Base-by-base conservation (phyloP, 164 flowering plant genomes). In the Stephania japonica region DNA sequence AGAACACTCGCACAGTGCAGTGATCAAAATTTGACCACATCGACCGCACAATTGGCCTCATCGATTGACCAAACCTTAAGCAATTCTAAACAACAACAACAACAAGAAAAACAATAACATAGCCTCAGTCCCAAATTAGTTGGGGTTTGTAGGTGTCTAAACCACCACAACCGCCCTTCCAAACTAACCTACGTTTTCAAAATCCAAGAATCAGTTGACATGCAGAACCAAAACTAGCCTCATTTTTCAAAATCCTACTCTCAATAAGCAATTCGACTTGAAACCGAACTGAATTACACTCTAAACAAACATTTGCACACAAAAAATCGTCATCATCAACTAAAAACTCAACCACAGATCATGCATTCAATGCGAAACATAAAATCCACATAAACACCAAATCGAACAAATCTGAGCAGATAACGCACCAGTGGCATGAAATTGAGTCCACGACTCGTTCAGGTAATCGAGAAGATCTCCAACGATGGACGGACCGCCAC, bases 401-500 rank as follows among this genome's bases (percentile, higher is more conserved):
- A 44, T 32, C 12, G 53, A 47, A 49, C 65, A 64, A 50, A 73
- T 4, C 38, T 0, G 65, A 12, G 27, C 9, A 26, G 67, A 13
- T 23, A 49, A 6, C 63, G 21, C 79, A 93, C 98, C 98, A 1
- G 98, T 91, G 56, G 97, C 97, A 73, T 93, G 97, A 85, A 93
- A 93, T 24, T 90, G 98, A 67, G 97, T 93, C 97, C 98, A 93
- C 4, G 97, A 91, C 73, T 93, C 98, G 65, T 93, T 93, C 71
- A 93, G 88, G 74, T 86, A 93, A 67, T 93, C 95, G 77, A 93
- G 83, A 11, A 93, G 81, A 75, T 87, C 94, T 67, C 94, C 91
- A 42, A 91, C 91, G 13, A 93, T 88, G 0, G 93, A 90, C 44
- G 77, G 73, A 64, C 80, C n/a, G n/a, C n/a, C n/a, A n/a, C n/a